Percentiles rank a stretch among this genome's conserved stretches.
Evolutionary conservation across 2,329 filamentous ascomycete genomes (phyloP).

Genomic region (Ceratocystis papillata): DNA sequence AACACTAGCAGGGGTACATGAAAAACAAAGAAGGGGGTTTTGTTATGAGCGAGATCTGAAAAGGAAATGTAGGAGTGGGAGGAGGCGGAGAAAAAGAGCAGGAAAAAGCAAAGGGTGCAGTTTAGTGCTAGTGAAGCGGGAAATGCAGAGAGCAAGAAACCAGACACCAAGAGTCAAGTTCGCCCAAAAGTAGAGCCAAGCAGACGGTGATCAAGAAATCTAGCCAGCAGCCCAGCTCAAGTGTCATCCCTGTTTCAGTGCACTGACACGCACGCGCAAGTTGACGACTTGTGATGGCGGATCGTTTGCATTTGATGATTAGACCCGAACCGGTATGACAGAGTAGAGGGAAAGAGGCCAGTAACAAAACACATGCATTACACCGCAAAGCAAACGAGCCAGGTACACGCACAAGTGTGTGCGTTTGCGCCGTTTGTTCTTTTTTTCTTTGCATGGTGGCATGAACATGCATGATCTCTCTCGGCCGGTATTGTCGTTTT

Average conservation of each 20-base stretch:
- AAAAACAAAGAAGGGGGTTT: constrained; percentile 7
- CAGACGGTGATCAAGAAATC: neutral
- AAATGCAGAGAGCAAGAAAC: neutral
- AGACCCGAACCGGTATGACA: neutral
- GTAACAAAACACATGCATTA: neutral
- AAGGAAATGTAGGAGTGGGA: constrained; percentile 7
- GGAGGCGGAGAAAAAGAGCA: neutral
- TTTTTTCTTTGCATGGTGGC: neutral
- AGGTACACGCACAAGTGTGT: neutral
- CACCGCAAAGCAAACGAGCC: neutral
- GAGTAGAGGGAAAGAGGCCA: neutral
- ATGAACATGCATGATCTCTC: neutral
- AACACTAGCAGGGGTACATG: neutral
- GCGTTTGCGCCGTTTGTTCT: neutral
- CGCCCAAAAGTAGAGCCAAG: neutral
- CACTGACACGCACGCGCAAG: constrained; percentile 7
- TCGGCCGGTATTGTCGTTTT: neutral
- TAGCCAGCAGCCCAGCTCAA: neutral
- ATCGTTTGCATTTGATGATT: neutral
- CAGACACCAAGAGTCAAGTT: neutral
- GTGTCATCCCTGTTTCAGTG: constrained; percentile 9
- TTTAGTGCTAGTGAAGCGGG: neutral
- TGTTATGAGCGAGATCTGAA: constrained; percentile 1
- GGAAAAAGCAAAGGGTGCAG: constrained; percentile 8
- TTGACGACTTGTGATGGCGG: neutral